phyloP scores from a whole-genome alignment of 441 rosid genomes.

The Syzygium syzygioides region DNA sequence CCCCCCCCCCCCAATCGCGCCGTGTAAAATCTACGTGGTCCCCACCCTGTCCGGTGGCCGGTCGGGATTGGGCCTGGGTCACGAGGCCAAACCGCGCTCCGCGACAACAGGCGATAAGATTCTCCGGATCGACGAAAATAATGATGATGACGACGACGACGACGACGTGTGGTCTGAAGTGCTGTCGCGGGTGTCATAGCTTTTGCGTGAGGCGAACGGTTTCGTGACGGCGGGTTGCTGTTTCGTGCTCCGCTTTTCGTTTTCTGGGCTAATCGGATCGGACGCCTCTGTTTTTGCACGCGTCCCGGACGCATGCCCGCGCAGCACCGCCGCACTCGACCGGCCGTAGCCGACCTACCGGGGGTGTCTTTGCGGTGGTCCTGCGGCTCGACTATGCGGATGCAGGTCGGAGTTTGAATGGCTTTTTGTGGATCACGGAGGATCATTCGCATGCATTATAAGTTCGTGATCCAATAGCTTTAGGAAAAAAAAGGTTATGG shows the following conservation, averaged over 20 bases:
- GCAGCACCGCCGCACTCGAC: not conserved
- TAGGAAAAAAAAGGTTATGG: accelerated
- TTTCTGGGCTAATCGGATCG: too few species aligned
- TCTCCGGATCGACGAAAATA: not conserved
- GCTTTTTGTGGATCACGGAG: accelerated
- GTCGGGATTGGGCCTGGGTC: not conserved
- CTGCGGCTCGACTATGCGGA: accelerated
- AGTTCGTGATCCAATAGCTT: not conserved
- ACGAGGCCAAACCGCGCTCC: too few species aligned
- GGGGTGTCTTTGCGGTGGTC: accelerated
- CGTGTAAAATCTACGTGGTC: not conserved
- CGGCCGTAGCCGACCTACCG: not conserved
- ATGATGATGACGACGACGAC: not conserved
- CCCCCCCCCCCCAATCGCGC: too few species aligned
- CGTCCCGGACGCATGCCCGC: not conserved
- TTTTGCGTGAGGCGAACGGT: not conserved
- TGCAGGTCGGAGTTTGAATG: not conserved
- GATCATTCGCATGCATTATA: accelerated
- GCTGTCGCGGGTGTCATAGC: not conserved
- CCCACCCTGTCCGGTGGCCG: not conserved
- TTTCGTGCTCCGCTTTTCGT: not conserved
- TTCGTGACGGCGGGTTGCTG: not conserved
- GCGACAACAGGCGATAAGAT: not conserved
- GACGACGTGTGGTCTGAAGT: not conserved
- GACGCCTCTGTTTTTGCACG: not conserved